These are phyloP conservation scores for Cercophora sp. DNA, from an alignment of 495 filamentous ascomycete species.

Conservation along the genomic window DNA sequence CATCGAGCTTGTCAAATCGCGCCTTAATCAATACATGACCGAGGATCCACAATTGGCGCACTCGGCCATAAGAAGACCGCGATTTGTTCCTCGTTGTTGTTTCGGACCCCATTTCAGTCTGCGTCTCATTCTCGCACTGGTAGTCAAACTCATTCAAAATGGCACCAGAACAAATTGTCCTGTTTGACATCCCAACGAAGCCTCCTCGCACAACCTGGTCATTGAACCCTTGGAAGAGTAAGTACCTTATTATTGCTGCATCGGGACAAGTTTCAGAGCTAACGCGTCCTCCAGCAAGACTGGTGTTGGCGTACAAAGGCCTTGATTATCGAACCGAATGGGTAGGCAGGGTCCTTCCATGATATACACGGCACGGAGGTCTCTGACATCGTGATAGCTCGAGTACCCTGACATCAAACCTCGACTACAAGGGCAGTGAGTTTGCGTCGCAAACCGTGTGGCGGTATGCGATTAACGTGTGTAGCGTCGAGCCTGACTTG, in stretches of 20 bases:
- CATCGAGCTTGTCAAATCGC: too few relatives aligned
- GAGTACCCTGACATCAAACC: conserved; percentile 60
- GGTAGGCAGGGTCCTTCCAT: conserved; percentile 28
- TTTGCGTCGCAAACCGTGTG: neutral
- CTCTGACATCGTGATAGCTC: conserved; percentile 11
- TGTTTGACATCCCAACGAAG: conserved; percentile 57
- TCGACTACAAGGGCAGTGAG: conserved; percentile 24
- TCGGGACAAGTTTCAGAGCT: neutral
- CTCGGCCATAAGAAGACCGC: too few relatives aligned
- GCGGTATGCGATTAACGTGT: neutral
- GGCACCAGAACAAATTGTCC: conserved; percentile 29
- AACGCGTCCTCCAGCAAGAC: conserved; percentile 42
- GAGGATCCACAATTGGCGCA: too few relatives aligned
- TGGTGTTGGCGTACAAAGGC: conserved; percentile 57
- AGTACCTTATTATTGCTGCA: conserved; percentile 8
- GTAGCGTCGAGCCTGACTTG: conserved; percentile 29
- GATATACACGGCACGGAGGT: neutral
- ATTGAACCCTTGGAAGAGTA: conserved; percentile 60
- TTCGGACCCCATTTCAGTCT: too few relatives aligned
- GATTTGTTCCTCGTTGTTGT: too few relatives aligned
- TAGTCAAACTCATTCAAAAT: too few relatives aligned
- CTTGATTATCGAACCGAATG: conserved; percentile 63
- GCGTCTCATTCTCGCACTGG: too few relatives aligned
- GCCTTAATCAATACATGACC: too few relatives aligned
- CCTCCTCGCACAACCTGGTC: conserved; percentile 47